Base-by-base conservation (phyloP, 2,329 filamentous ascomycete genomes). In the Colletotrichum sp. region DNA sequence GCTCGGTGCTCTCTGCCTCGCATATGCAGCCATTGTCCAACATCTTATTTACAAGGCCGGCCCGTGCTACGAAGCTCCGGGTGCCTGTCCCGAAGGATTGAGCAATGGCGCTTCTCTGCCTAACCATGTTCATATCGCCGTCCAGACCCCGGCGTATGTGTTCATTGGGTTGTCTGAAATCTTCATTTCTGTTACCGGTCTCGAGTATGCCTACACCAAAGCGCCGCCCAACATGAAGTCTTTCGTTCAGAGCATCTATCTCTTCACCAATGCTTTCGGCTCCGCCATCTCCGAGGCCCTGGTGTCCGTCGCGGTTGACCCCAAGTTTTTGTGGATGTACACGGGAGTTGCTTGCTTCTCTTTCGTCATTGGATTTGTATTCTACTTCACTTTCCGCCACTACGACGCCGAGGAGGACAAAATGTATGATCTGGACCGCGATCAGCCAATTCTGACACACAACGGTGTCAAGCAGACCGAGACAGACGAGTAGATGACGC, bases 171-270 rank as follows among this genome's bases (percentile, higher is more conserved):
- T 91, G 16, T 87, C 90, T 0, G 91, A 93, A 81, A 92, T 93
- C 73, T 90, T 93, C 80, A 90, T 91, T 63, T 93, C 91, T 13
- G 92, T 95, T 77, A 94, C 93, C 1, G 91, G 91, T 77, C 89
- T 94, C 13, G 93, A 95, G 82, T 95, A 95, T 79, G 93, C 93
- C 21, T 95, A 92, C 84, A 94, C 92, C 80, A 94, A 95, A 84
- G 93, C 93, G 0, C 93, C 93, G 3, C 89, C 90, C 57, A 91
- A 88, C 81, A 94, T 95, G 92, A 91, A 92, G 82, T 91, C 90
- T 1, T 91, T 91, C 86, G 86, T 91, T 34, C 89, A 88, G 81
- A 88, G 88, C 15, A 80, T 93, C n/a, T 93, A 90, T 79, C 86
- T 92, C 72, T 87, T 93, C 77, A 93, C 90, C 52, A 90, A 86